Evolutionary conservation across 441 rosid genomes (phyloP).

Genomic region (Populus trichocarpa): DNA sequence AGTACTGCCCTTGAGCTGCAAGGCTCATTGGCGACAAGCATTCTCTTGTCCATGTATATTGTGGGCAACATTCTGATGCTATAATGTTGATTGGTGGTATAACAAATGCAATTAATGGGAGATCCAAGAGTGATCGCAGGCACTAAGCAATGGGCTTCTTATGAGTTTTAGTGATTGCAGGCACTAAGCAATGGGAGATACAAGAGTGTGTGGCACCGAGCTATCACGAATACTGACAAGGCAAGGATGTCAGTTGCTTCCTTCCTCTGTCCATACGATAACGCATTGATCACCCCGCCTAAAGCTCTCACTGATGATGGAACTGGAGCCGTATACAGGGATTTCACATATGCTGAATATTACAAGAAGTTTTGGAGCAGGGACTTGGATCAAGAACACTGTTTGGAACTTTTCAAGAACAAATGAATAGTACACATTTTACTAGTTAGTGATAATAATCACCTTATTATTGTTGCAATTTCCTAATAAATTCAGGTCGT

Average conservation of each 20-base stretch:
- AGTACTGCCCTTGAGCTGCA: no score
- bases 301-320: conserved; percentile 18
- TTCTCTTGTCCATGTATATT: no score
- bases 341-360: conserved; percentile 33
- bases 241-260: conserved; percentile 50
- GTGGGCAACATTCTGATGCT: no score
- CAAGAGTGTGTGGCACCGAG: conserved; percentile 54
- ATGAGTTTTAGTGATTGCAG: conserved; percentile 1
- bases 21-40: no score
- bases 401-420: conserved; percentile 43
- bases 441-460: neutral
- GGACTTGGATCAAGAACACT: conserved; percentile 29
- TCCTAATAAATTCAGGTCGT: no score
- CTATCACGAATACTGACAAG: conserved; percentile 37
- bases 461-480: neutral
- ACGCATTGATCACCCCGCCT: conserved; percentile 37
- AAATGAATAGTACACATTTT: neutral
- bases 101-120: no score
- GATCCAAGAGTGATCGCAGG: no score
- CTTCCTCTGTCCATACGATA: conserved; percentile 40
- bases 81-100: no score
- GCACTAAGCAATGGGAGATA: conserved; percentile 45
- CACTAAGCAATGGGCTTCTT: neutral
- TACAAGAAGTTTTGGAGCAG: conserved; percentile 40
- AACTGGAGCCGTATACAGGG: conserved; percentile 25